These are phyloP conservation scores for Magnolia sinica DNA, from an alignment of 164 flowering plant species.

Conservation along the genomic window DNA sequence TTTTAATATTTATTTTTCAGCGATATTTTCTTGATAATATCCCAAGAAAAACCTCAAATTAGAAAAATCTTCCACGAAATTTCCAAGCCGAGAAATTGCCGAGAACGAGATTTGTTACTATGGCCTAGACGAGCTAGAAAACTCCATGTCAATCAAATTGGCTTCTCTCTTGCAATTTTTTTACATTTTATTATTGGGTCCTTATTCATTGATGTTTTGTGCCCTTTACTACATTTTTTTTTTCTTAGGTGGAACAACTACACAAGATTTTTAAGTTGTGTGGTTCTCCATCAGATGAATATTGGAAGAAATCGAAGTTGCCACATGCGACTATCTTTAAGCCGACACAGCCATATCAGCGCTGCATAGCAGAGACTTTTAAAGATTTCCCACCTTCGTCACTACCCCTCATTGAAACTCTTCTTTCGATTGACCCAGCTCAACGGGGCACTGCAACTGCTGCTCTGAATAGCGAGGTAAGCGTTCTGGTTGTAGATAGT, in stretches of 20 bases:
- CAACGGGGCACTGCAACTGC: slow-evolving; percentile 70
- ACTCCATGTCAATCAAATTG: too few species aligned
- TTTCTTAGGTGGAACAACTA: slow-evolving; percentile 78
- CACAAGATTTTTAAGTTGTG: slow-evolving; percentile 96
- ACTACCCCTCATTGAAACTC: slow-evolving; percentile 59
- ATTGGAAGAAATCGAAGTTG: slow-evolving; percentile 77
- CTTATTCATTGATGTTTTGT: background rate
- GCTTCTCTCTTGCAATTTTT: slow-evolving; percentile 1
- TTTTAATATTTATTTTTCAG: too few species aligned
- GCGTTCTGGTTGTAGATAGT: slow-evolving; percentile 12
- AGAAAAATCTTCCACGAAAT: too few species aligned
- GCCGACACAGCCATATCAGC: slow-evolving; percentile 84
- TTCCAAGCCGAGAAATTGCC: too few species aligned
- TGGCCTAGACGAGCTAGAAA: too few species aligned
- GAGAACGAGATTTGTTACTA: too few species aligned
- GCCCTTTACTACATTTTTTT: background rate
- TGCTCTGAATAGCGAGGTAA: slow-evolving; percentile 78
- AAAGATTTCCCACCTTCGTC: slow-evolving; percentile 79
- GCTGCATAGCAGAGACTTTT: slow-evolving; percentile 68
- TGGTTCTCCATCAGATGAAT: slow-evolving; percentile 92
- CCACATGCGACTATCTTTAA: slow-evolving; percentile 85
- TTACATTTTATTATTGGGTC: background rate
- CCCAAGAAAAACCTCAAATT: too few species aligned
- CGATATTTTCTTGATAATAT: too few species aligned
- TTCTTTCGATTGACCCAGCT: slow-evolving; percentile 81